Evolutionary conservation across 805 yeast species (phyloP).

Genomic region (Trichomonascus vanleenenianus): DNA sequence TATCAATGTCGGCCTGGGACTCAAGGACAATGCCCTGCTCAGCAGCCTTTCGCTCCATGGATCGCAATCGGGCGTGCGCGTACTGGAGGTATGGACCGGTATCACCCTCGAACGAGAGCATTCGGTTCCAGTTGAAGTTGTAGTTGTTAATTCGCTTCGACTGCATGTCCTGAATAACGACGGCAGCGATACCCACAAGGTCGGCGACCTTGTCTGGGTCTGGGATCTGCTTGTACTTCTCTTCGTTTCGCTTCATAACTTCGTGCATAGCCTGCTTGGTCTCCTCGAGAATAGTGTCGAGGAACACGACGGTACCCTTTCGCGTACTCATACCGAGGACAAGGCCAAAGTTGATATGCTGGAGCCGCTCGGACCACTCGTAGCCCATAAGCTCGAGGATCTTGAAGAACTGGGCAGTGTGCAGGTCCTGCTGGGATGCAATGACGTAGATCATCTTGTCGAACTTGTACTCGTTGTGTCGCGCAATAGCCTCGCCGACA

Average conservation of each 20-base stretch:
- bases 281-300: constrained; percentile 87
- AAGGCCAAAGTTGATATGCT: constrained; percentile 93
- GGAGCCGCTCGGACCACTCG: constrained; percentile 74
- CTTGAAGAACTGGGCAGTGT: constrained; percentile 88
- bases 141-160: constrained; percentile 94
- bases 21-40: constrained; percentile 19
- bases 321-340: constrained; percentile 98
- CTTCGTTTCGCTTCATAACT: constrained; percentile 88
- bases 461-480: constrained; percentile 74
- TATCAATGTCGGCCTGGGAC: constrained; percentile 38
- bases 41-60: constrained; percentile 78
- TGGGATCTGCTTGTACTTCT: constrained; percentile 85
- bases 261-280: constrained; percentile 92
- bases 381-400: constrained; percentile 84
- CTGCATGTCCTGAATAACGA: constrained; percentile 99
- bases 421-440: constrained; percentile 95
- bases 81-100: constrained; percentile 98
- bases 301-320: constrained; percentile 97
- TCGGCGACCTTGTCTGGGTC: constrained; percentile 95
- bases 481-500: constrained; percentile 90
- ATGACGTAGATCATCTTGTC: constrained; percentile 95
- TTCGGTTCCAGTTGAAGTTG: constrained; percentile 95
- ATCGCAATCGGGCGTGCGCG: constrained; percentile 94
- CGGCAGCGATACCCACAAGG: constrained; percentile 91
- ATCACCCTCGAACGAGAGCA: constrained; percentile 97